A percentile compares a stretch with the other conserved stretches of the same genome.
These are phyloP conservation scores for Gorgonomyces haynaldii DNA, from an alignment of 192 early-diverging fungal species.

Conservation along the genomic window DNA sequence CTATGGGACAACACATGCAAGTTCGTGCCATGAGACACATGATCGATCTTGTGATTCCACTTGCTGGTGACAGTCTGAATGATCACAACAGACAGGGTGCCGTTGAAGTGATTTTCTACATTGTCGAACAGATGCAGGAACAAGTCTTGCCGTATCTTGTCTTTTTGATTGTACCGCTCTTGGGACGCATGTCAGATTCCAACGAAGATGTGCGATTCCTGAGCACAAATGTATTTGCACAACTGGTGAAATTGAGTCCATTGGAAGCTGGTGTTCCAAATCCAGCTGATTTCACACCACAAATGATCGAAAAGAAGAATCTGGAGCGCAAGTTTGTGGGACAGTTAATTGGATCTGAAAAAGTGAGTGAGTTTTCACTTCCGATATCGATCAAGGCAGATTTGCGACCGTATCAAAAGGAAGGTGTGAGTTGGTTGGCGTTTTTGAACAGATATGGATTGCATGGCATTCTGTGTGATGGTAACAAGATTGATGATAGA, in stretches of 20 bases:
- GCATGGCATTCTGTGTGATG: constrained; percentile 96
- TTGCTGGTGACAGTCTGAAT: constrained; percentile 58
- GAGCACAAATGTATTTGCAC: constrained; percentile 88
- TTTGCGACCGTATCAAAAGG: constrained; percentile 92
- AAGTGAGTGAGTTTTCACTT: constrained; percentile 75
- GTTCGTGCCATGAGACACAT: constrained; percentile 65
- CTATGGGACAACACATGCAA: constrained; percentile 55
- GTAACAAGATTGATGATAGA: constrained; percentile 44
- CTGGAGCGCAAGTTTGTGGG: constrained; percentile 88
- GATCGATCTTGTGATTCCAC: constrained; percentile 65
- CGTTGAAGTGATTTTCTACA: constrained; percentile 70
- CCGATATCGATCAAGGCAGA: constrained; percentile 88
- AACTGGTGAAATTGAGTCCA: constrained; percentile 88
- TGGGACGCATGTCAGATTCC: constrained; percentile 93
- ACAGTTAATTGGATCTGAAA: constrained; percentile 82
- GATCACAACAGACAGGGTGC: constrained; percentile 73
- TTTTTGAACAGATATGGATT: constrained; percentile 94
- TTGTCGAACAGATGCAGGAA: constrained; percentile 66
- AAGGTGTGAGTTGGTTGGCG: constrained; percentile 96
- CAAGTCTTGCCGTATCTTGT: constrained; percentile 87
- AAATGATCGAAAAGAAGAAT: constrained; percentile 66
- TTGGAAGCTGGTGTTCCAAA: constrained; percentile 92
- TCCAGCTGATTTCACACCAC: constrained; percentile 70
- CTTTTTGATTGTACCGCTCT: constrained; percentile 90
- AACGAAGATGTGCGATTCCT: constrained; percentile 83